Percentiles rank a stretch among this genome's conserved stretches.
Conservation (phyloP, 768 basidiomycete species). For the Pisolithus albus region DNA sequence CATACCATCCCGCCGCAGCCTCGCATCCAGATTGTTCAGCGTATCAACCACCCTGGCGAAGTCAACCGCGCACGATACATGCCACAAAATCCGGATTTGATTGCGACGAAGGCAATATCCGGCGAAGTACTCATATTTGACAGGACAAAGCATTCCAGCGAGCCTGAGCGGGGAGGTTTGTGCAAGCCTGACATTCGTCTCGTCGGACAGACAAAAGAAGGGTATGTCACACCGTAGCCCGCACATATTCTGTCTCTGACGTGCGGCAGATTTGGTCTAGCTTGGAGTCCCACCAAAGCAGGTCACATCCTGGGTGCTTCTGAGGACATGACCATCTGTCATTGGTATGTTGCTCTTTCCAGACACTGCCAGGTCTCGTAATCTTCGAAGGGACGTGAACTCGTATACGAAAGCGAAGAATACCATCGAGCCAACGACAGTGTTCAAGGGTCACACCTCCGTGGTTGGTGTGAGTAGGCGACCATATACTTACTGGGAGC, state of each 20-base stretch:
- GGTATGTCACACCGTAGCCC: conserved; percentile 44
- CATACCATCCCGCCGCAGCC: conserved; percentile 81
- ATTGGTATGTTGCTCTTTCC: conserved; percentile 51
- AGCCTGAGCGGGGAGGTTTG: conserved; percentile 76
- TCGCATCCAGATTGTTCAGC: conserved; percentile 84
- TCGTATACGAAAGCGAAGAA: conserved; percentile 74
- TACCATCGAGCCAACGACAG: conserved; percentile 74
- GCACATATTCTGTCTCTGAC: conserved; percentile 3
- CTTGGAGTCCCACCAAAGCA: conserved; percentile 80
- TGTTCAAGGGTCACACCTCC: conserved; percentile 84
- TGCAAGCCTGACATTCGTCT: conserved; percentile 90
- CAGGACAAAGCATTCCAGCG: conserved; percentile 91
- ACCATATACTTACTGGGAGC: neutral
- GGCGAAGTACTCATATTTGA: conserved; percentile 96
- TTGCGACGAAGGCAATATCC: conserved; percentile 88
- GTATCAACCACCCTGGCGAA: conserved; percentile 92
- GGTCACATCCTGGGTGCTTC: conserved; percentile 89
- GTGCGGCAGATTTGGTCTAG: conserved; percentile 76
- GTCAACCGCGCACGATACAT: conserved; percentile 98
- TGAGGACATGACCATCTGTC: conserved; percentile 93
- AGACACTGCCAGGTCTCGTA: neutral
- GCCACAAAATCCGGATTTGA: conserved; percentile 97
- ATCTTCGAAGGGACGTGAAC: conserved; percentile 73
- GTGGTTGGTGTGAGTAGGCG: conserved; percentile 73
- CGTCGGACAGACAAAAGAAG: conserved; percentile 87